Evolutionary conservation across 106 monocot genomes (phyloP).

Genomic region (Dendrobium chrysotoxum): DNA sequence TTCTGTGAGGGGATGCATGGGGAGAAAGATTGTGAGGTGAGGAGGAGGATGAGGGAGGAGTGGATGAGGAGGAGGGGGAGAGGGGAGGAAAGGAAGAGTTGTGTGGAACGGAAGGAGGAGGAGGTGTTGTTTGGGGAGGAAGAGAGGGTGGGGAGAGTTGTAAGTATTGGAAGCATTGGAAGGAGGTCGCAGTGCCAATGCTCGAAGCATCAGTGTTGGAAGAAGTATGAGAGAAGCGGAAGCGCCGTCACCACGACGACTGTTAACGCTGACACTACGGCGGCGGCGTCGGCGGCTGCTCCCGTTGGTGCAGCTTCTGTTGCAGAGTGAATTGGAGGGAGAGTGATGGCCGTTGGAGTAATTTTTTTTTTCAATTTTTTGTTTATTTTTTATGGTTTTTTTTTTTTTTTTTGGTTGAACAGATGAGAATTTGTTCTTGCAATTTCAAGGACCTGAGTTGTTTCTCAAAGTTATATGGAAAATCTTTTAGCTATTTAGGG

Average conservation of each 20-base stretch:
- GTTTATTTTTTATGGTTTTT: neutral
- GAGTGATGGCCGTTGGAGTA: neutral
- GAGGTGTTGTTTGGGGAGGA: constrained; percentile 13
- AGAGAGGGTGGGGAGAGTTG: constrained; percentile 22
- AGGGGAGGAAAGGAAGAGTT: constrained; percentile 11
- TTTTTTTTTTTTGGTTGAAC: neutral
- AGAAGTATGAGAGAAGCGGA: constrained; percentile 26
- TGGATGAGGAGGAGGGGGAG: constrained; percentile 33
- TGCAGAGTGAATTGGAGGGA: neutral
- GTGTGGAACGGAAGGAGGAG: neutral
- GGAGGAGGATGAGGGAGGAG: constrained; percentile 60
- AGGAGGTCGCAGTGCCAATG: constrained; percentile 29
- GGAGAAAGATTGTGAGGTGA: constrained; percentile 45
- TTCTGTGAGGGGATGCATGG: constrained; percentile 63
- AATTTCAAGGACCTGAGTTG: too few species aligned
- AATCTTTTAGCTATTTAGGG: too few species aligned
- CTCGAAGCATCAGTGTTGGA: constrained; percentile 62
- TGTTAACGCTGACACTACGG: neutral
- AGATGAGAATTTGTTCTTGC: neutral
- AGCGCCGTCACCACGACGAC: neutral
- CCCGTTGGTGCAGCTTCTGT: neutral
- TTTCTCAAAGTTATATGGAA: too few species aligned
- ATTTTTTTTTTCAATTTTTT: neutral
- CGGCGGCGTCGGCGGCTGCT: neutral
- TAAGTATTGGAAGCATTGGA: constrained; percentile 24